A percentile compares a stretch with the other conserved stretches of the same genome.
These are phyloP conservation scores for Solanum gandarillasii DNA, from an alignment of 257 asterid species.

Conservation along the genomic window DNA sequence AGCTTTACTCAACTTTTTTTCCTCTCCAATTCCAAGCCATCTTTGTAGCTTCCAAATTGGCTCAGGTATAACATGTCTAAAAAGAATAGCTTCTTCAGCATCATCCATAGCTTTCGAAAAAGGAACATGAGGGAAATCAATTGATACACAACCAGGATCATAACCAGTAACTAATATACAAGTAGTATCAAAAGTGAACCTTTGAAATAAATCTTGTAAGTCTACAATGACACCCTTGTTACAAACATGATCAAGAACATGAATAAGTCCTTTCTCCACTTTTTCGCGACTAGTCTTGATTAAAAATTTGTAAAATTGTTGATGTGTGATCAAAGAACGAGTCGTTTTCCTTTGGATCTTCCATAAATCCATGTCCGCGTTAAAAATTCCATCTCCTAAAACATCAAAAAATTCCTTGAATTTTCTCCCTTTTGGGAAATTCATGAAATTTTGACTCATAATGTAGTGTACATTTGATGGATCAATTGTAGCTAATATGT, in stretches of 20 bases:
- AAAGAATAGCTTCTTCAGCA: slow-evolving; percentile 48
- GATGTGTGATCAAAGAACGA: slow-evolving; percentile 32
- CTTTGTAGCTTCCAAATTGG: slow-evolving; percentile 29
- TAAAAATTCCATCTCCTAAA: slow-evolving; percentile 49
- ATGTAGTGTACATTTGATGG: slow-evolving; percentile 45
- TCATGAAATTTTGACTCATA: slow-evolving; percentile 44
- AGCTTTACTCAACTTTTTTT: slow-evolving; percentile 25
- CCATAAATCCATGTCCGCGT: slow-evolving; percentile 40
- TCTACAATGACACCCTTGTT: slow-evolving; percentile 16
- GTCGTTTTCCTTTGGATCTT: slow-evolving; percentile 38
- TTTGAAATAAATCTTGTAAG: slow-evolving; percentile 49
- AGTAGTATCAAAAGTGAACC: slow-evolving; percentile 52
- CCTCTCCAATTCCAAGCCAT: slow-evolving; percentile 32
- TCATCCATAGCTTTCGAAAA: slow-evolving; percentile 58
- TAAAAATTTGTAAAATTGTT: slow-evolving; percentile 30
- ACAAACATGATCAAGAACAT: slow-evolving; percentile 33
- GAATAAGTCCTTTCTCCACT: slow-evolving; percentile 28
- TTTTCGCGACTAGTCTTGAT: slow-evolving; percentile 32
- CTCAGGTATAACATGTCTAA: slow-evolving; percentile 44
- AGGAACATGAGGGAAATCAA: slow-evolving; percentile 39
- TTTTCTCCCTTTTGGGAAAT: slow-evolving; percentile 38
- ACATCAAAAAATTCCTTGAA: slow-evolving; percentile 39
- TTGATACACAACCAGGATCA: slow-evolving; percentile 55
- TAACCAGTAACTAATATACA: slow-evolving; percentile 41
- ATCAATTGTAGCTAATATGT: slow-evolving; percentile 30